Evolutionary conservation across 352 stramenopile species (phyloP).

Genomic region (Globisporangium acanthophoron): DNA sequence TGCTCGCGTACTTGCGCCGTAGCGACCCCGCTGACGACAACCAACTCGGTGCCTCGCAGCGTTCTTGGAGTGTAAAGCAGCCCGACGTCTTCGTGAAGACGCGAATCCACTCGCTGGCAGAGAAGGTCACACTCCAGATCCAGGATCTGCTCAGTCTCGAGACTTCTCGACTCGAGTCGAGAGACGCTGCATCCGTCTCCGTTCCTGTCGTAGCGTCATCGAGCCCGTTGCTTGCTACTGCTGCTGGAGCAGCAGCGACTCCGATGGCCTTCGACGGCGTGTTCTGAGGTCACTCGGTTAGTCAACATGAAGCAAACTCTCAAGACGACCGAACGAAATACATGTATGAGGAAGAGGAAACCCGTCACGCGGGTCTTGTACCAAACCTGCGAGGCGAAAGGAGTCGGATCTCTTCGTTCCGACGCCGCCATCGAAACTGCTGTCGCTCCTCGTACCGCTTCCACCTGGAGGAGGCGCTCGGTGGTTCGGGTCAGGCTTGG

Average conservation of each 20-base stretch:
- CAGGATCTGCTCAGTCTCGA: slow-evolving; percentile 22
- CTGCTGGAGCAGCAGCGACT: background rate
- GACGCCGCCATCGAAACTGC: background rate
- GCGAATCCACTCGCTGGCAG: slow-evolving; percentile 22
- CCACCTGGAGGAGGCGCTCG: background rate
- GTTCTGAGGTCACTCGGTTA: slow-evolving; percentile 1
- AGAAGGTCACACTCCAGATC: slow-evolving; percentile 31
- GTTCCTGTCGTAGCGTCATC: background rate
- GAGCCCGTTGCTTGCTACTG: slow-evolving; percentile 3
- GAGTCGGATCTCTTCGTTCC: background rate
- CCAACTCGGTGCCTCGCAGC: background rate
- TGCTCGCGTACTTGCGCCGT: slow-evolving; percentile 31
- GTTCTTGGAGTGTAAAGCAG: background rate
- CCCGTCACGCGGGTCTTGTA: background rate
- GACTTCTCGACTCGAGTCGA: slow-evolving; percentile 13
- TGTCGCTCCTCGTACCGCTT: background rate
- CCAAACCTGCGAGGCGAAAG: background rate
- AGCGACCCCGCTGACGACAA: background rate
- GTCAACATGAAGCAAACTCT: background rate
- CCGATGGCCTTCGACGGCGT: slow-evolving; percentile 8
- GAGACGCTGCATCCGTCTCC: background rate
- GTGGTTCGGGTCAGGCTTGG: background rate
- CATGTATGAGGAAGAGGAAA: background rate
- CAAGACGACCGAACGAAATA: background rate
- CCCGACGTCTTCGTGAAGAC: slow-evolving; percentile 18